Evolutionary conservation across 768 basidiomycete genomes (phyloP).

Genomic region (Amyloporia xantha): DNA sequence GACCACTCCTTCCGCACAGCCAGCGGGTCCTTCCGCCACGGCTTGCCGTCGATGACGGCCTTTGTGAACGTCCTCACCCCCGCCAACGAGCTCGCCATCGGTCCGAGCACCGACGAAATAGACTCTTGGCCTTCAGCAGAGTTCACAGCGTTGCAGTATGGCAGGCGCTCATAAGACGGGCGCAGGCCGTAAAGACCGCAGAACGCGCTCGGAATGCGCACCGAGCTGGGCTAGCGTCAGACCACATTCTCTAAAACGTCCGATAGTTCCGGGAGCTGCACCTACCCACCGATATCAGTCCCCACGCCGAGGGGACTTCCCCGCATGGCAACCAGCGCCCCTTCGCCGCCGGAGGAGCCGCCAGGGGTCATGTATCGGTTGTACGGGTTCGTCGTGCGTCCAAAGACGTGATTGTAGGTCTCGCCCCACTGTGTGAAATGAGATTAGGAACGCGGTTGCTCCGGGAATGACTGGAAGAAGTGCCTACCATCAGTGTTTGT

Average conservation of each 20-base stretch:
- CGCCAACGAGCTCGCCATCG: conserved; percentile 49
- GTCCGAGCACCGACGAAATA: conserved; percentile 67
- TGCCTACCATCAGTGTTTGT: conserved; percentile 44
- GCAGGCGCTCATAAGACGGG: conserved; percentile 63
- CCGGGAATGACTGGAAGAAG: neutral
- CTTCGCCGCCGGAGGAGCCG: conserved; percentile 85
- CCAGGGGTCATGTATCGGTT: conserved; percentile 68
- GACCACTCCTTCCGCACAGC: conserved; percentile 43
- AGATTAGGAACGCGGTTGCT: neutral
- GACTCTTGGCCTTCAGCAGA: conserved; percentile 68
- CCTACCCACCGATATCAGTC: conserved; percentile 74
- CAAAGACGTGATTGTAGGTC: conserved; percentile 73
- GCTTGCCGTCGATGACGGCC: conserved; percentile 46
- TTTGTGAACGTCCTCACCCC: conserved; percentile 65
- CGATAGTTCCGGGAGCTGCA: no score
- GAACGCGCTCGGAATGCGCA: conserved; percentile 64
- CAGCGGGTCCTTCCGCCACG: conserved; percentile 53
- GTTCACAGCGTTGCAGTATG: conserved; percentile 61
- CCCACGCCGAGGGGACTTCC: conserved; percentile 58
- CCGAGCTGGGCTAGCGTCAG: conserved; percentile 42
- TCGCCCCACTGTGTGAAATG: conserved; percentile 54
- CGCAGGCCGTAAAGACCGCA: conserved; percentile 67
- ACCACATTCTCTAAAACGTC: no score
- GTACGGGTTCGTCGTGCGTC: conserved; percentile 69
- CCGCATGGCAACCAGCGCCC: conserved; percentile 58